Base-by-base conservation (phyloP, 192 early-diverging fungal species). In the Jimgerdemannia lactiflua region DNA sequence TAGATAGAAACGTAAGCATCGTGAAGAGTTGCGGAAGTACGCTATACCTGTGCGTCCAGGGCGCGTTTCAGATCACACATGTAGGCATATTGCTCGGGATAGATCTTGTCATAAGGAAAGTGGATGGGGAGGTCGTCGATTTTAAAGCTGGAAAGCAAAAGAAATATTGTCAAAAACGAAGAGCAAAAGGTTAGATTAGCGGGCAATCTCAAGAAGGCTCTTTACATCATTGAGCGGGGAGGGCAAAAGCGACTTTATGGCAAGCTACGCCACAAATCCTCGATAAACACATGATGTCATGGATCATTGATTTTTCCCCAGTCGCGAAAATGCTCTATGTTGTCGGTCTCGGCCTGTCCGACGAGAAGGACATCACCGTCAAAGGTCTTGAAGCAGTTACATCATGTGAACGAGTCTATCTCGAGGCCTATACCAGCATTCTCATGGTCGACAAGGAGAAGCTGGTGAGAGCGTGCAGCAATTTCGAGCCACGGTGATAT, bases 41-140 rank as follows among this genome's bases (percentile, higher is more conserved):
- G 44, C 67, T 65, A 65, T 81, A 92, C 94, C 84, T 93, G 89
- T 43, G 91, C 92, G 85, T 99, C 98, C 66, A 99, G 86, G 17
- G 95, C 91, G 69, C 90, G 85, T 80, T 99, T 99, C 43, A 99
- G 86, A 74, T 95, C 95, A 68, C 91, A 88, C 98, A 99, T 99
- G 85, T 99, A 99, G 18, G 92, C 89, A 90, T 96, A 99, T 76
- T 99, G 98, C 75, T 99, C 98, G 3, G 98, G 98, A 78, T 99
- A 99, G 74, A 99, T 98, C 86, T 94, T 95, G 81, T 99, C 96
- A 82, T 99, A 99, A 4, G 98, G 98, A 79, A 99, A 99, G 73
- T 95, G 86, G 72, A 99, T 92, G n/a, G 92, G 91, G 8, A 99
- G 91, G 63, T 88, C 93, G 75, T 95, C 95, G 70, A 97, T 88